phyloP scores from a whole-genome alignment of 495 filamentous ascomycete genomes.

The Xylona heveae region DNA sequence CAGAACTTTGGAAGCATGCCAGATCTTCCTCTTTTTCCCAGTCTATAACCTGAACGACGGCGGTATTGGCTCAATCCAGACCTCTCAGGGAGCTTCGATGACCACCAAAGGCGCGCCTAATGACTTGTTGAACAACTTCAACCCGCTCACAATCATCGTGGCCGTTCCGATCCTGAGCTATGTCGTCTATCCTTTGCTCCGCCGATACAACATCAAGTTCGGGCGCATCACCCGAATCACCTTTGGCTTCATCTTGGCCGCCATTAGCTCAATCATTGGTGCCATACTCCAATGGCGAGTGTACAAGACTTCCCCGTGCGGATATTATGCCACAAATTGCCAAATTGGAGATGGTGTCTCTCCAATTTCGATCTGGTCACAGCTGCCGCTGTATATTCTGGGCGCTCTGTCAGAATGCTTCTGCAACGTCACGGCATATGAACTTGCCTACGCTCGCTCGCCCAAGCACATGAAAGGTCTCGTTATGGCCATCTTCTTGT shows the following conservation, averaged over 20 bases:
- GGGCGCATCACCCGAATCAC: constrained; percentile 53
- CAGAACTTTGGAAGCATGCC: constrained; percentile 25
- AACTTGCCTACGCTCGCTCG: constrained; percentile 64
- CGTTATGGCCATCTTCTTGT: constrained; percentile 43
- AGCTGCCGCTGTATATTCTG: too few species aligned
- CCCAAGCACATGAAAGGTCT: constrained; percentile 58
- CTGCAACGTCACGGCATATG: constrained; percentile 36
- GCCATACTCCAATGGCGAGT: constrained; percentile 51
- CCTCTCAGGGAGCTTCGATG: constrained; percentile 38
- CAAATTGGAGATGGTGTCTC: constrained; percentile 15
- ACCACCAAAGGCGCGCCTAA: constrained; percentile 51
- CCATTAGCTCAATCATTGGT: constrained; percentile 37
- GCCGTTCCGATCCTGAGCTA: constrained; percentile 49
- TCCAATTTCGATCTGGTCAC: constrained; percentile 29
- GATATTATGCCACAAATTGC: constrained; percentile 26
- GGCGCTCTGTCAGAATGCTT: constrained; percentile 49
- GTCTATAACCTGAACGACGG: constrained; percentile 28
- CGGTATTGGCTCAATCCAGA: constrained; percentile 21
- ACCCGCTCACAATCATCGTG: constrained; percentile 49
- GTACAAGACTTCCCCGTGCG: constrained; percentile 34
- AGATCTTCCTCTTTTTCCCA: constrained; percentile 32
- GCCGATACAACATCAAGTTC: constrained; percentile 38
- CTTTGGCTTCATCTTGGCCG: constrained; percentile 42
- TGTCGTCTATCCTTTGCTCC: constrained; percentile 41
- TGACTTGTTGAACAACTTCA: constrained; percentile 56